phyloP scores from a whole-genome alignment of 2,329 filamentous ascomycete genomes.

The Neofusicoccum laricinum region DNA sequence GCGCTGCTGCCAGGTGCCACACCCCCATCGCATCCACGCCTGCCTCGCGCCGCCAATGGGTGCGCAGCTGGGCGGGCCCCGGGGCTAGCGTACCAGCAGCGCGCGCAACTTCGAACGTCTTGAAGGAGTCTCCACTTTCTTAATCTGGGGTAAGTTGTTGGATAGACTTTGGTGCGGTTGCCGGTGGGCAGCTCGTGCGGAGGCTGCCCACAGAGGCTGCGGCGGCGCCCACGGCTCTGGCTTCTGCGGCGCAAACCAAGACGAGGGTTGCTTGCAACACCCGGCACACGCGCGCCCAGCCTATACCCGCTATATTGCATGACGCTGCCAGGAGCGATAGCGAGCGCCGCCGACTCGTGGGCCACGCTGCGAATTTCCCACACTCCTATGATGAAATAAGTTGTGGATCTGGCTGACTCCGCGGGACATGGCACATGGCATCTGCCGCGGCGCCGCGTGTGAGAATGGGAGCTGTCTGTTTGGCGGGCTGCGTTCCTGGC shows the following conservation, averaged over 20 bases:
- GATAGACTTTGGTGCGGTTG: conserved; percentile 13
- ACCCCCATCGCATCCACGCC: not conserved
- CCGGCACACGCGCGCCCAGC: no score
- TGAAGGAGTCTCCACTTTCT: conserved; percentile 13
- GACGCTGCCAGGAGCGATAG: not conserved
- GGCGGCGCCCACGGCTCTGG: not conserved
- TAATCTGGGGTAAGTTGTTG: conserved; percentile 13
- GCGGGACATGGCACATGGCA: not conserved
- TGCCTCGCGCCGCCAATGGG: not conserved
- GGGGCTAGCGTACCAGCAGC: conserved; percentile 5
- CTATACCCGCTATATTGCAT: not conserved
- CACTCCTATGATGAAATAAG: not conserved
- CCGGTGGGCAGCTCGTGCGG: conserved; percentile 3
- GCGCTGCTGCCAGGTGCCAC: not conserved
- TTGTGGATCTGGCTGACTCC: not conserved
- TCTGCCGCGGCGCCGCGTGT: not conserved
- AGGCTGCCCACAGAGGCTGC: not conserved
- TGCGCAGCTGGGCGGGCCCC: not conserved
- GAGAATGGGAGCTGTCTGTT: not conserved
- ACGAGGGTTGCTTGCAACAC: not conserved
- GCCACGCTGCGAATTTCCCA: not conserved
- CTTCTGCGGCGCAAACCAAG: not conserved
- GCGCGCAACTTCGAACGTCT: conserved; percentile 15
- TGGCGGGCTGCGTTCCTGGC: not conserved
- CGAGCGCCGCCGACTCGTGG: not conserved